Evolutionary conservation across 371 early-diverging fungal species (phyloP), one percentile per base, ranked within the genome.

Genomic region (Mortierella sp.): DNA sequence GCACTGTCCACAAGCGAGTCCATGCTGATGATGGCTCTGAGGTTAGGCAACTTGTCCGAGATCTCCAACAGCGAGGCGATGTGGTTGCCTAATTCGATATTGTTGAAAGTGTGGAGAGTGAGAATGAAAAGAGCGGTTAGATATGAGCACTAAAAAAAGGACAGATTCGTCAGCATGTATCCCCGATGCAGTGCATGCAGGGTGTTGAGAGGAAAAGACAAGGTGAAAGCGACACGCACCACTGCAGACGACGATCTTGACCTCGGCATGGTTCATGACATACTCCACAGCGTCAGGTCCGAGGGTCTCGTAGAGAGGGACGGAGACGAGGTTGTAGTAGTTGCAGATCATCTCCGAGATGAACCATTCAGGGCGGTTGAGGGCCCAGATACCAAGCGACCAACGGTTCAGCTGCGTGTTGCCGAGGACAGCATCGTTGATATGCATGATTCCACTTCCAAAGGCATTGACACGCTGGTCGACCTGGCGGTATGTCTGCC

Each of bases 241-340:
- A 26, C 95, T 93, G 57, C 93, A 92, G 69, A 95, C 90, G 13
- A 95, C 77, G 19, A 95, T 88, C 11, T 83, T 71, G 73, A 95
- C 83, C 72, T 94, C 92, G 11, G 96, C 90, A 76, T 96, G 93
- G 77, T 91, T 92, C 59, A 95, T 74, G 50, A 96, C 93, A 80
- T 90, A 93, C 78, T 94, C 93, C 64, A 96, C 89, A 19, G 94
- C 91, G 10, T 92, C 92, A 6, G 90, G 91, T 48, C 96, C 96
- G 40, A 96, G 92, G 10, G 97, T 96, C 77, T 97, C 96, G 90
- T 96, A 97, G 19, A 98, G 89, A 0, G 97, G 95, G 13, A 96
- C 95, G 10, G 93, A 90, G 72, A 89, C 86, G 40, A 90, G 80
- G 67, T 88, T 88, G 54, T 87, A 88, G 54, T 80, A 79, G 80